Evolutionary conservation across 2,329 filamentous ascomycete species (phyloP).

Genomic region (Xylariaceae sp.): DNA sequence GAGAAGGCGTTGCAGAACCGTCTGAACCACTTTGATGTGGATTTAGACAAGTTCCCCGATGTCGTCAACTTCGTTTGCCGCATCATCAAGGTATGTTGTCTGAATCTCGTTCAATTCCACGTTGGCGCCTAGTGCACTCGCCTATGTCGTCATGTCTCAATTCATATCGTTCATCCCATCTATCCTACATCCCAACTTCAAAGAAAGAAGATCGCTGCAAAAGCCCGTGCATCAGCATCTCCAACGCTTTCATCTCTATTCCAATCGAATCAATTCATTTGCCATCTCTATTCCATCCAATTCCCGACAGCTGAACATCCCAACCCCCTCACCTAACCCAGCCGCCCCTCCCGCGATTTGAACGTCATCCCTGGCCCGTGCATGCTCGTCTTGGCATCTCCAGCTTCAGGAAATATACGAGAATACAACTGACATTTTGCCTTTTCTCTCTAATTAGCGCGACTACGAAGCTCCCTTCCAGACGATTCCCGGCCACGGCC

Average conservation of each 20-base stretch:
- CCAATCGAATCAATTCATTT: neutral
- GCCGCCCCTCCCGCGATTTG: neutral
- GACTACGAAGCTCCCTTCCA: constrained; percentile 34
- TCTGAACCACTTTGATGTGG: constrained; percentile 81
- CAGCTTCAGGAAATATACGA: neutral
- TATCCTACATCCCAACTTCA: neutral
- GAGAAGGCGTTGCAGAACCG: constrained; percentile 72
- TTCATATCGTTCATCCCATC: neutral
- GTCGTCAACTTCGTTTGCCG: constrained; percentile 84
- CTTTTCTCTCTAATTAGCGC: constrained; percentile 20
- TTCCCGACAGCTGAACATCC: neutral
- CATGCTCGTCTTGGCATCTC: neutral
- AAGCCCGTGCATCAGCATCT: constrained; percentile 16
- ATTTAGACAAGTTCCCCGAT: constrained; percentile 75
- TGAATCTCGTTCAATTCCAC: neutral
- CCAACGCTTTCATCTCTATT: neutral
- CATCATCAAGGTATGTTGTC: constrained; percentile 75
- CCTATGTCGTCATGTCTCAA: neutral
- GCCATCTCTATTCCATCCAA: neutral
- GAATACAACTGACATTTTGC: constrained; percentile 9
- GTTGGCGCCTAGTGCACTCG: neutral
- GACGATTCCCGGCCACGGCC: constrained; percentile 49
- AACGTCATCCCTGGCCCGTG: neutral
- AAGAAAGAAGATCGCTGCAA: constrained; percentile 8
- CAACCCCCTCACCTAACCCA: constrained; percentile 3